Evolutionary conservation across 2,329 filamentous ascomycete species (phyloP).

Genomic region (Onygenales sp.): DNA sequence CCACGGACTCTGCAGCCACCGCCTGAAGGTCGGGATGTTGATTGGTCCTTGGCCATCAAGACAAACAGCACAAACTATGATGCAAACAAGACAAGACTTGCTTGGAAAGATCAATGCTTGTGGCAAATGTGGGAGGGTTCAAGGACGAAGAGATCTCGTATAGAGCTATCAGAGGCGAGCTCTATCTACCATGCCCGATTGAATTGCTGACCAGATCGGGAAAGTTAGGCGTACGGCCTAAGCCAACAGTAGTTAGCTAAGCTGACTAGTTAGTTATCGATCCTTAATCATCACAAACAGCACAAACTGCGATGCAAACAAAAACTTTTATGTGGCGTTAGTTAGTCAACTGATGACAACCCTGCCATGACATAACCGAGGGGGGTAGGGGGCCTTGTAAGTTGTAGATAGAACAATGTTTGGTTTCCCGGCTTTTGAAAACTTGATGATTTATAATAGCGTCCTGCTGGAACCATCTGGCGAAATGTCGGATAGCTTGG

Average conservation of each 20-base stretch:
- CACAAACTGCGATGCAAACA: neutral
- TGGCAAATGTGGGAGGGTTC: neutral
- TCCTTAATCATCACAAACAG: neutral
- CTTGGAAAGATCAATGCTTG: neutral
- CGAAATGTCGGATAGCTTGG: no score
- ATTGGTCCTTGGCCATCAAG: no score
- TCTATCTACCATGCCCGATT: no score
- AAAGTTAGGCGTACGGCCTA: no score
- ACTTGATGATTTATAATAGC: slow-evolving; percentile 2
- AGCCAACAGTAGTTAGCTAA: neutral
- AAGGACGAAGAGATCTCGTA: no score
- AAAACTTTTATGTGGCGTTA: neutral
- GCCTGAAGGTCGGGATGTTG: no score
- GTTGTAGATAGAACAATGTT: neutral
- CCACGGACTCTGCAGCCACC: no score
- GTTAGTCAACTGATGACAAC: neutral
- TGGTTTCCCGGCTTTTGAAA: neutral
- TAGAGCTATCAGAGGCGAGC: no score
- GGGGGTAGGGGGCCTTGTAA: neutral
- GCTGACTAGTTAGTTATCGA: no score
- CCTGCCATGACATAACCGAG: neutral
- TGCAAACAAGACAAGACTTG: neutral
- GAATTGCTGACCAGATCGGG: no score
- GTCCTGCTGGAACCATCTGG: no score
- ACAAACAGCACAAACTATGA: neutral